Conservation (phyloP, 208 protist species). For the Trichomonas gallinae region DNA sequence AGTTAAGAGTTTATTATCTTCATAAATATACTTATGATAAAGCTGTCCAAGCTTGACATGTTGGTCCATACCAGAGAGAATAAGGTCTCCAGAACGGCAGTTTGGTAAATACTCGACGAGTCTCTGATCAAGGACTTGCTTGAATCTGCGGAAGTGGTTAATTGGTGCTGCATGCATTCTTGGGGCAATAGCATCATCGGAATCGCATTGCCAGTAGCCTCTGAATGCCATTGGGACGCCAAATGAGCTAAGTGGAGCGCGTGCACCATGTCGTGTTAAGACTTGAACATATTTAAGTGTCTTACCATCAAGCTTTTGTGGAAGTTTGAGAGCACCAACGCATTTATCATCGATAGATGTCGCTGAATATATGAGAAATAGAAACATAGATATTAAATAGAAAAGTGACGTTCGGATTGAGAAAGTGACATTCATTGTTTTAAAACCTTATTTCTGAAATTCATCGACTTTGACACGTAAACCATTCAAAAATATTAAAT, state of each 20-base stretch:
- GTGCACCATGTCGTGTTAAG: neutral
- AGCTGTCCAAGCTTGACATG: neutral
- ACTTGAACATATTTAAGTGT: neutral
- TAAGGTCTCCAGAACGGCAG: neutral
- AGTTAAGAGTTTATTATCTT: neutral
- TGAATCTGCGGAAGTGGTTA: neutral
- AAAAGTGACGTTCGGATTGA: too few species aligned
- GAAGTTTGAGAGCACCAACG: neutral
- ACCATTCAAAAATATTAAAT: too few species aligned
- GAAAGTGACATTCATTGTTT: too few species aligned
- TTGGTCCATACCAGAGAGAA: neutral
- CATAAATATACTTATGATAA: slow-evolving; percentile 15
- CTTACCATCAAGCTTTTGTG: neutral
- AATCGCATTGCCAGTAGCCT: neutral
- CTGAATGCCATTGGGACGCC: neutral
- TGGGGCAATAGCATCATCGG: neutral
- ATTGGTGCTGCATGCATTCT: neutral
- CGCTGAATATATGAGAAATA: neutral
- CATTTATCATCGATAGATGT: neutral
- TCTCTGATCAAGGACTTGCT: neutral
- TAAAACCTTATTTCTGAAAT: too few species aligned
- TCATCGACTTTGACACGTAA: too few species aligned
- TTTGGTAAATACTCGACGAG: neutral
- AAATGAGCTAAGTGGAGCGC: neutral
- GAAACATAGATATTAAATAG: neutral